A percentile compares a stretch with the other conserved stretches of the same genome.
Conservation (phyloP, 352 stramenopile genomes). For the Phytophthora fragariaefolia region DNA sequence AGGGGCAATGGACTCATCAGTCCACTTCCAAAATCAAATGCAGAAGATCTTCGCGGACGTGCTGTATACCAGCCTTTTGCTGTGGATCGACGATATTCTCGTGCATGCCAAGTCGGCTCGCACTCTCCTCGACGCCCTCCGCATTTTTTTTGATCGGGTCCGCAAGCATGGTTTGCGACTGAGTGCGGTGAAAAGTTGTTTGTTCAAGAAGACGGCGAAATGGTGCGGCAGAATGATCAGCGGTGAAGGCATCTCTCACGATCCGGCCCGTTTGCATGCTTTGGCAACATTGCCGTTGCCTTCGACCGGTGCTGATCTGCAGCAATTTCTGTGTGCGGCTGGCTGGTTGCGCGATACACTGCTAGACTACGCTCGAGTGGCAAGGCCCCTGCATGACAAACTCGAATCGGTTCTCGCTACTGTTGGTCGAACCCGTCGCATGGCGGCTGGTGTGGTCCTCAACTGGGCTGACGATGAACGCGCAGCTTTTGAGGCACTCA, state of each 20-base stretch:
- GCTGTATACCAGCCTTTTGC: background rate
- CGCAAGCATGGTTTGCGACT: background rate
- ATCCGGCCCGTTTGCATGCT: background rate
- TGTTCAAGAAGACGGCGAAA: background rate
- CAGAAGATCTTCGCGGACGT: background rate
- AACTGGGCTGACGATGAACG: background rate
- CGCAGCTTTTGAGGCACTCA: background rate
- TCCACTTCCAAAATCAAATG: background rate
- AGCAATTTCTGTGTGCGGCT: background rate
- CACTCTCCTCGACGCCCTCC: background rate
- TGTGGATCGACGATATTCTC: background rate
- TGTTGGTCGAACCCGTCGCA: background rate
- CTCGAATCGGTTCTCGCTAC: background rate
- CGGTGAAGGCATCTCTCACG: background rate
- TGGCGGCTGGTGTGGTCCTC: background rate
- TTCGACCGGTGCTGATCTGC: background rate
- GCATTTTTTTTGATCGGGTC: background rate
- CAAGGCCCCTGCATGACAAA: background rate
- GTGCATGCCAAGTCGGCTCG: background rate
- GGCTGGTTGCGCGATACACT: background rate
- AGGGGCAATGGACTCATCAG: background rate
- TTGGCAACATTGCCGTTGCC: background rate
- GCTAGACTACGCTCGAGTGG: background rate
- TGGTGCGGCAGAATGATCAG: background rate
- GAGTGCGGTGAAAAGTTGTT: background rate